Evolutionary conservation across 768 basidiomycete species (phyloP), one percentile per base, ranked within the genome.

Genomic region (Candolleomyces aberdarensis): DNA sequence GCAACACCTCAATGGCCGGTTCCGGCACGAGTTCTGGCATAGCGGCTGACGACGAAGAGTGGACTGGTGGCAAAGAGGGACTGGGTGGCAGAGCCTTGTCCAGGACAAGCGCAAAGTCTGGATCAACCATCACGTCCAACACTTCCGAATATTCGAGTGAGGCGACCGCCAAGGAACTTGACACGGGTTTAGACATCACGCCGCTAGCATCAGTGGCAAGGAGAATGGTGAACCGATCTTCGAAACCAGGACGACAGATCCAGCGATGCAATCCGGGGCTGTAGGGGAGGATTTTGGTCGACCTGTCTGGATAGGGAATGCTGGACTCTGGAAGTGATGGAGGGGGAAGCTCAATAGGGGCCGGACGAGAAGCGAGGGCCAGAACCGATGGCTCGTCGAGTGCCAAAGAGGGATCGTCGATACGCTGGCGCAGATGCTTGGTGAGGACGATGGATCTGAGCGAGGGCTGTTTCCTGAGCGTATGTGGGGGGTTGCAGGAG

Each of bases 241-340:
- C 91, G 70, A 90, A 92, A 68, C 87, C 88, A 26, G 88, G 86
- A 3, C 91, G 86, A 41, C 78, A 76, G 62, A 84, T 78, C 91
- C 91, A 93, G n/a, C 75, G 80, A 47, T 79, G 80, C 50, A 93
- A 75, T 58, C 88, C 86, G 14, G 75, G 75, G 67, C 86, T 87
- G 44, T 72, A 72, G n/a, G 66, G 68, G 41, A 74, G 74, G 44
- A 78, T 66, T 43, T 65, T 67, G n/a, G 69, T 67, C 55, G 69
- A 66, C 48, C 66, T 66, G 47, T 70, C 65, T n/a, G 75, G 76
- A 50, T 72, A 73, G 40, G 71, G 63, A 46, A 77, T 76, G 67
- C 75, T 59, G 63, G 59, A 64, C 58, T 63, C 60, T 17, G 65
- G 61, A 56, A 71, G 64, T 64, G 67, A 58, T 64, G 68, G 65